These are phyloP conservation scores for Hemisphaericaspora xylanilytica DNA, from an alignment of 1,139 yeast species.

Conservation along the genomic window DNA sequence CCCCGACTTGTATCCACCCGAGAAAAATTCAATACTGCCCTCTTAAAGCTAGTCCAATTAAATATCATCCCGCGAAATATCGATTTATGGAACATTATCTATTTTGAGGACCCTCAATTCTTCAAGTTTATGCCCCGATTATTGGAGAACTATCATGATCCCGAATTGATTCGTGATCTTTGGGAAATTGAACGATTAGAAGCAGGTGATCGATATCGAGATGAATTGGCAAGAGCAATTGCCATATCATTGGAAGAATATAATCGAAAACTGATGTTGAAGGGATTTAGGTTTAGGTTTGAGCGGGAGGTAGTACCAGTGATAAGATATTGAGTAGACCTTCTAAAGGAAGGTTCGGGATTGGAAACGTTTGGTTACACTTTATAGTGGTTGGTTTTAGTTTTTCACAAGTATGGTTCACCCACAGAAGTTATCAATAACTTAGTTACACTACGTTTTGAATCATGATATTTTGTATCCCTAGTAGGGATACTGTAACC, in stretches of 20 bases:
- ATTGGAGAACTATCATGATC: conserved; percentile 12
- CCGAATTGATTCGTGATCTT: conserved; percentile 3
- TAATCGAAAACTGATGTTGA: conserved; percentile 8
- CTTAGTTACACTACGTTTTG: no score
- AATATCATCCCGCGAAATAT: conserved; percentile 33
- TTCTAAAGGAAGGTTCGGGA: no score
- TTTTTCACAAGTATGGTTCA: no score
- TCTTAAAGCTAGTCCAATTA: conserved; percentile 26
- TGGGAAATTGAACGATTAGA: conserved; percentile 7
- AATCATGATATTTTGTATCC: no score
- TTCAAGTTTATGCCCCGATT: conserved; percentile 34
- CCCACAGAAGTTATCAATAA: no score
- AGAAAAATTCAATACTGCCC: conserved; percentile 23
- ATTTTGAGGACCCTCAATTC: conserved; percentile 38
- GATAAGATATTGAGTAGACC: background rate
- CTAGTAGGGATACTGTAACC: no score
- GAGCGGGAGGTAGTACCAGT: background rate
- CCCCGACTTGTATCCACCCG: conserved; percentile 29
- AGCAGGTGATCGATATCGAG: conserved; percentile 7
- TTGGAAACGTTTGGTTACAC: no score
- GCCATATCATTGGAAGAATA: conserved; percentile 13
- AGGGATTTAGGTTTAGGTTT: conserved; percentile 11
- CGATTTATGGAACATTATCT: conserved; percentile 38
- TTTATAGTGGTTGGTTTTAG: no score
- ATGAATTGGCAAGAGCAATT: conserved; percentile 11